Conservation (phyloP, 2,329 filamentous ascomycete species). For the Colletotrichum tropicale region DNA sequence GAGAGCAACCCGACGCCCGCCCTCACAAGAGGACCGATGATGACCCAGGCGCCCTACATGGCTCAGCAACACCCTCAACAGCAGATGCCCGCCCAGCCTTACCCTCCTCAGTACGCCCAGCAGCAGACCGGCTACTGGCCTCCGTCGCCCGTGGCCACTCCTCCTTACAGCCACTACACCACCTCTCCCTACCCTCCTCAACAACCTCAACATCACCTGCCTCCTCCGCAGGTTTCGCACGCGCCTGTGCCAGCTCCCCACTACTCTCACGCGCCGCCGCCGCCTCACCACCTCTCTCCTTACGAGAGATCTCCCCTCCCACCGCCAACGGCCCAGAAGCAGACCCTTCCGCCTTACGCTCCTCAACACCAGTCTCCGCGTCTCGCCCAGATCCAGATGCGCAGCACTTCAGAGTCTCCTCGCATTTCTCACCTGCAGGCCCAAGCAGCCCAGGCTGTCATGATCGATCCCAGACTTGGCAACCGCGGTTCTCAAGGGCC, state of each 20-base stretch:
- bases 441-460: constrained; percentile 44
- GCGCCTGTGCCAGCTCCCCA: constrained; percentile 30
- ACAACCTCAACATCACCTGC: constrained; percentile 22
- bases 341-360: constrained; percentile 32
- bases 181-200: constrained; percentile 38
- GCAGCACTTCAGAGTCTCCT: constrained; percentile 40
- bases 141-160: constrained; percentile 59
- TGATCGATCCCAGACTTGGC: constrained; percentile 42
- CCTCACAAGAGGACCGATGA: constrained; percentile 77
- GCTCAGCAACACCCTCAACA: constrained; percentile 34
- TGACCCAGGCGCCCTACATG: constrained; percentile 42
- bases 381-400: constrained; percentile 20
- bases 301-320: constrained; percentile 43
- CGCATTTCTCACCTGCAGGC: constrained; percentile 49
- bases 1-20: constrained; percentile 82
- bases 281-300: constrained; percentile 20
- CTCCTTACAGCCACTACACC: constrained; percentile 55
- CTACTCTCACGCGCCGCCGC: constrained; percentile 27
- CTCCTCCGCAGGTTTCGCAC: constrained; percentile 25
- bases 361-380: constrained; percentile 35
- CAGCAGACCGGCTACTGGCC: constrained; percentile 53
- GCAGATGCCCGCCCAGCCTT: constrained; percentile 39
- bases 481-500: constrained; percentile 46
- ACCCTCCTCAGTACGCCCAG: constrained; percentile 45
- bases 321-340: constrained; percentile 35